phyloP scores from a whole-genome alignment of 2,329 filamentous ascomycete genomes.

The Diaporthe velutina region DNA sequence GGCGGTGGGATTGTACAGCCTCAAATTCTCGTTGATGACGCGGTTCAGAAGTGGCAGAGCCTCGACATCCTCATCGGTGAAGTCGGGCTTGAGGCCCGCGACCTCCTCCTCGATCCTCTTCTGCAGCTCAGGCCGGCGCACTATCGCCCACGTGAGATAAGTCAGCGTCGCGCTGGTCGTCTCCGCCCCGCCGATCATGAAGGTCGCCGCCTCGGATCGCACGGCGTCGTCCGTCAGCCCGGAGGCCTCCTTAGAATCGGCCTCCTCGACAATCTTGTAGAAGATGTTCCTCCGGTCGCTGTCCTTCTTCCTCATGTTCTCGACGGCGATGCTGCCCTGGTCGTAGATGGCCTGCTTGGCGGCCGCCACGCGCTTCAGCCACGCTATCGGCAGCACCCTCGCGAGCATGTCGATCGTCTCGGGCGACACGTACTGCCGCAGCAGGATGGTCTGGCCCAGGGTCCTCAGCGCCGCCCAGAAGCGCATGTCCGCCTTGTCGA shows the following conservation, averaged over 20 bases:
- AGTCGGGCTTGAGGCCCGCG: constrained; percentile 42
- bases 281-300: constrained; percentile 43
- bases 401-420: constrained; percentile 28
- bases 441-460: constrained; percentile 30
- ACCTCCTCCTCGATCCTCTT: constrained; percentile 45
- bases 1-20: constrained; percentile 50
- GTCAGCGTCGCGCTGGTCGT: constrained; percentile 57
- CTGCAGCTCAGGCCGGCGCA: constrained; percentile 41
- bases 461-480: constrained; percentile 30
- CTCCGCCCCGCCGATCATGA: constrained; percentile 58
- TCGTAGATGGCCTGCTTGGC: constrained; percentile 37
- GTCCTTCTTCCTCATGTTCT: constrained; percentile 36
- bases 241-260: constrained; percentile 40
- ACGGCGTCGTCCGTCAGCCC: constrained; percentile 47
- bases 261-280: constrained; percentile 44
- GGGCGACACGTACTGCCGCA: constrained; percentile 31
- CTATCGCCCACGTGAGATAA: constrained; percentile 51
- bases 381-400: constrained; percentile 21
- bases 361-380: constrained; percentile 34
- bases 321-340: constrained; percentile 39
- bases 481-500: constrained; percentile 46
- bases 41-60: constrained; percentile 49
- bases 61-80: constrained; percentile 47
- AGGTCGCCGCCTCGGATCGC: constrained; percentile 49
- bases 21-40: constrained; percentile 51